Evolutionary conservation across 176 grass and related monocot genomes (phyloP), one percentile per base, ranked within the genome.

Genomic region (Dactylis glomerata): DNA sequence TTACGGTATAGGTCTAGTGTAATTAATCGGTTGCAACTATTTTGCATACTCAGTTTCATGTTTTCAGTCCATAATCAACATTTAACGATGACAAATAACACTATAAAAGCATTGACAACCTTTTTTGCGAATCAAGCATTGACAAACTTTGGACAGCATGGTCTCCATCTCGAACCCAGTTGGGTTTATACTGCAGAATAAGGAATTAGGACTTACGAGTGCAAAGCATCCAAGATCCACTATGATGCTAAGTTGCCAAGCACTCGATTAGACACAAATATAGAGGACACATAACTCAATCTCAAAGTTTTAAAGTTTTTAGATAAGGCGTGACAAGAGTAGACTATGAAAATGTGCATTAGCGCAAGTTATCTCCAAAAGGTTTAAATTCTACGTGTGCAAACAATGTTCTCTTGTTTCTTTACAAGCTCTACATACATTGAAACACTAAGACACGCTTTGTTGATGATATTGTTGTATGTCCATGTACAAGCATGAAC

Each of bases 341-440:
- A 45, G 7, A 38, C 20, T 5, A 37, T 36, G 19, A 33, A 37
- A 37, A 68, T 40, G 20, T 12, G 34, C 20, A 40, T 34, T 40
- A 68, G 10, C 40, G 10, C 10, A 36, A 37, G 33, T 68, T 11
- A 68, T 38, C n/a, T 58, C 55, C 55, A 26, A 58, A n/a, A n/a
- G 8, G 17, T 7, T 57, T 10, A 23, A 24, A n/a, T 10, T 3
- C 0, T 41, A 77, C 12, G 5, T 10, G 34, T 52, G 15, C 71
- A 84, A 20, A 14, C 72, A 76, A 32, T 49, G 62, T 81, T 50
- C 31, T 81, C 38, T 23, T 40, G 14, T 56, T 82, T 71, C 40
- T 82, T 37, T 41, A 42, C 42, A 82, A 54, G 50, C 26, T 15
- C 44, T 46, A 8, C 12, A 46, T 14, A 46, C 44, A 46, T 46